These are phyloP conservation scores for Carnegiea gigantea DNA, from an alignment of 179 eudicot genomes.

Conservation along the genomic window DNA sequence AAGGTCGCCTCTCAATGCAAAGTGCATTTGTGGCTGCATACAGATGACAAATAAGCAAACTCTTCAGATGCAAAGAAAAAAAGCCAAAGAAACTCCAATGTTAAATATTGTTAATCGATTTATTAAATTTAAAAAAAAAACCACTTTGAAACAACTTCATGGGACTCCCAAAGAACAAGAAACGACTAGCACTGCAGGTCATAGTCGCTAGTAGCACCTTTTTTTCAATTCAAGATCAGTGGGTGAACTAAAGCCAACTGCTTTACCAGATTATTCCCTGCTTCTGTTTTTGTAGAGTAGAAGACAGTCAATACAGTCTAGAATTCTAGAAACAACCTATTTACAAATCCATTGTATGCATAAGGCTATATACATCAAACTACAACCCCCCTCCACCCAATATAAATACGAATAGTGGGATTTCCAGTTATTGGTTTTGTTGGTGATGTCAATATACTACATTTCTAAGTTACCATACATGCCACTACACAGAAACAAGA, in stretches of 20 bases:
- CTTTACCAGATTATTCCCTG: neutral
- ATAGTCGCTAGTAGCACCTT: neutral
- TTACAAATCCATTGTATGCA: no score
- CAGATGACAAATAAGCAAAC: neutral
- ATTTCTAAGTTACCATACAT: neutral
- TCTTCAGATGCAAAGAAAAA: neutral
- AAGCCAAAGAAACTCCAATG: neutral
- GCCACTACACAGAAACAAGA: neutral
- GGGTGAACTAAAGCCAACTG: neutral
- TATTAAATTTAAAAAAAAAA: neutral
- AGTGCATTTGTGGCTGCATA: constrained; percentile 50
- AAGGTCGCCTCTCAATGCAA: constrained; percentile 41
- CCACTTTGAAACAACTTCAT: neutral
- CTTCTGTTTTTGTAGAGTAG: neutral
- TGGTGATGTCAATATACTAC: neutral
- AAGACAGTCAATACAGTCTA: neutral
- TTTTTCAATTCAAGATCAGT: neutral
- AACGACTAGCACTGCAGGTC: neutral
- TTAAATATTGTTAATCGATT: neutral
- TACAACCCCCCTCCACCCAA: neutral
- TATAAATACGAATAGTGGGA: neutral
- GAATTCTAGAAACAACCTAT: no score
- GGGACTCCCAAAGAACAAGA: neutral
- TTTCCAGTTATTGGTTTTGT: neutral
- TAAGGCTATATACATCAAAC: neutral